A percentile compares a stretch with the other conserved stretches of the same genome.
Evolutionary conservation across 495 filamentous ascomycete genomes (phyloP).

Genomic region (Glonium stellatum): DNA sequence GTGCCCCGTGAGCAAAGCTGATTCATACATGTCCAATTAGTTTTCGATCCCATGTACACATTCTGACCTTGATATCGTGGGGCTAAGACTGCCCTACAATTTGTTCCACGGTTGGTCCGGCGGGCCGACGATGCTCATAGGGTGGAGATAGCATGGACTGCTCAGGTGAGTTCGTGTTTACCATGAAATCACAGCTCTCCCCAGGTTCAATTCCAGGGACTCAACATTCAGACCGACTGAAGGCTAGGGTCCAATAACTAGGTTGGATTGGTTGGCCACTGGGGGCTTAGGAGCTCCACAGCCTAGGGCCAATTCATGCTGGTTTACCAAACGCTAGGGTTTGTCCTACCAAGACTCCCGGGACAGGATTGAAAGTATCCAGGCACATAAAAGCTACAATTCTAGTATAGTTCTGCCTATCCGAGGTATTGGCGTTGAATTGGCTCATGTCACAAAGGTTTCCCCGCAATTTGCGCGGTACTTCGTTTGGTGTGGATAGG

Average conservation of each 20-base stretch:
- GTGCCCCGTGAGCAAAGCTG: too few relatives aligned
- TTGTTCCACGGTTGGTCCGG: slow-evolving; percentile 26
- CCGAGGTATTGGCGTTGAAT: not conserved
- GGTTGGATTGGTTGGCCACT: not conserved
- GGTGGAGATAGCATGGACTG: slow-evolving; percentile 2
- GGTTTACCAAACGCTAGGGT: not conserved
- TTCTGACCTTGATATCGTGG: slow-evolving; percentile 18
- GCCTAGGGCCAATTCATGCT: not conserved
- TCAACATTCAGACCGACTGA: not conserved
- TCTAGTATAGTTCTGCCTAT: not conserved
- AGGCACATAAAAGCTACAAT: not conserved
- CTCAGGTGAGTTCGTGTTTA: slow-evolving; percentile 25
- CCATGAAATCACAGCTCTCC: slow-evolving; percentile 2
- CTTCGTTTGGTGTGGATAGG: not conserved
- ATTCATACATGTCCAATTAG: too few relatives aligned
- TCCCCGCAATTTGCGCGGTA: not conserved
- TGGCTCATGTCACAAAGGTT: not conserved
- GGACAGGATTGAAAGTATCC: not conserved
- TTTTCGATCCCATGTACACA: too few relatives aligned
- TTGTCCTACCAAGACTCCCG: not conserved
- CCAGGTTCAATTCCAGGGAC: not conserved
- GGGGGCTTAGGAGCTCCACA: not conserved
- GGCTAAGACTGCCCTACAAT: slow-evolving; percentile 20
- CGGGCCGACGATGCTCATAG: slow-evolving; percentile 24
- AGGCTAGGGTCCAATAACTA: not conserved